These are phyloP conservation scores for Boletus subparvulus DNA, from an alignment of 768 basidiomycete species.

Conservation along the genomic window DNA sequence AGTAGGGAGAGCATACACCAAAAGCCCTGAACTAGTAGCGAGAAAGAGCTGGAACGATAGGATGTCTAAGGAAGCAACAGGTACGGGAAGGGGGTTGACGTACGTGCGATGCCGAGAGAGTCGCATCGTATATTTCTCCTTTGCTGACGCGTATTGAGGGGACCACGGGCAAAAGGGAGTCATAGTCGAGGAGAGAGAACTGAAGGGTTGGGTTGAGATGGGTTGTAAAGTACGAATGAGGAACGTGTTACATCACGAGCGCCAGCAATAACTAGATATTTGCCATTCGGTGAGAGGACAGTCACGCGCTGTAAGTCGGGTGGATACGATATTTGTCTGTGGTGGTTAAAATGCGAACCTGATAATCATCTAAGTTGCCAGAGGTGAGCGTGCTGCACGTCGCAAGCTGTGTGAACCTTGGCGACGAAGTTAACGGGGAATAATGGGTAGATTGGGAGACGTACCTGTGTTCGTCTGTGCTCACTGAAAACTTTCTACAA, in stretches of 20 bases:
- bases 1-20: conserved; percentile 58
- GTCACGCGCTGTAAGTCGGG: conserved; percentile 69
- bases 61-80: not conserved
- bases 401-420: conserved; percentile 29
- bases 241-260: conserved; percentile 56
- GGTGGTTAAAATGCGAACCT: conserved; percentile 50
- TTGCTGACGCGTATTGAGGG: conserved; percentile 52
- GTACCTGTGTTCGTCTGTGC: conserved; percentile 54
- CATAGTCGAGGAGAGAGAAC: conserved; percentile 68
- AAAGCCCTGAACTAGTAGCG: conserved; percentile 60
- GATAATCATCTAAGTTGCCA: conserved; percentile 73
- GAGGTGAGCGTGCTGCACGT: conserved; percentile 62
- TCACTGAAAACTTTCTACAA: conserved; percentile 66
- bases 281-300: conserved; percentile 67
- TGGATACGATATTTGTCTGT: not conserved
- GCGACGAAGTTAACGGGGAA: conserved; percentile 9
- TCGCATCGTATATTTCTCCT: conserved; percentile 84
- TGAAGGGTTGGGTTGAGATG: conserved; percentile 27
- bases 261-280: conserved; percentile 69
- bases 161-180: conserved; percentile 51
- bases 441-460: conserved; percentile 16
- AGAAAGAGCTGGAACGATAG: conserved; percentile 53
- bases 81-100: conserved; percentile 15
- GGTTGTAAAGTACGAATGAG: conserved; percentile 16
- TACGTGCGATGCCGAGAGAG: conserved; percentile 70